These are phyloP conservation scores for Thelonectria olida DNA, from an alignment of 2,329 filamentous ascomycete species.

Conservation along the genomic window DNA sequence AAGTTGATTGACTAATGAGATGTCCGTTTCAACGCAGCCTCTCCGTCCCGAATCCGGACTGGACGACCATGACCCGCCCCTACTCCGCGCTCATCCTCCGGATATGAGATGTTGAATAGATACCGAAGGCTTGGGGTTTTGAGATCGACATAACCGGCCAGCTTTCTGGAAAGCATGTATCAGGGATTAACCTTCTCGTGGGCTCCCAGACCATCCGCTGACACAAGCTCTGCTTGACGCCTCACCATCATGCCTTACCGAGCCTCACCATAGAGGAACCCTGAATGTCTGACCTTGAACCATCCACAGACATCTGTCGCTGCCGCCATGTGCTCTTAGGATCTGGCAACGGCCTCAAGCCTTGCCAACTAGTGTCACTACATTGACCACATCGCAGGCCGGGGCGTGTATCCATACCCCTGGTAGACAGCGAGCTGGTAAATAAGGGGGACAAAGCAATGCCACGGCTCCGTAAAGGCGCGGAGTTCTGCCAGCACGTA, in stretches of 20 bases:
- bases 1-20: slow-evolving; percentile 34
- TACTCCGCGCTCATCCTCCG: slow-evolving; percentile 16
- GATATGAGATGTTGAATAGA: slow-evolving; percentile 25
- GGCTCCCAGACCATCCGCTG: slow-evolving; percentile 18
- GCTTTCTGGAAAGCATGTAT: too few species aligned
- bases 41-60: slow-evolving; percentile 37
- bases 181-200: slow-evolving; percentile 8
- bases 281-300: slow-evolving; percentile 18
- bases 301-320: slow-evolving; percentile 31
- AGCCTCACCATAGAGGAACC: too few species aligned
- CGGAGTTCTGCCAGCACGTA: slow-evolving; percentile 4
- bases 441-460: not conserved
- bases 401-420: slow-evolving; percentile 3
- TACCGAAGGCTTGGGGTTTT: not conserved
- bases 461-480: not conserved
- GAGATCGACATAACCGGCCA: too few species aligned
- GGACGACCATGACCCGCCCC: slow-evolving; percentile 26
- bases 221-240: slow-evolving; percentile 8
- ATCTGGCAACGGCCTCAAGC: slow-evolving; percentile 13
- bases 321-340: slow-evolving; percentile 35
- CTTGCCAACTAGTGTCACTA: slow-evolving; percentile 24
- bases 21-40: slow-evolving; percentile 31
- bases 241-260: slow-evolving; percentile 4
- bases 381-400: slow-evolving; percentile 14
- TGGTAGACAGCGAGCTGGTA: not conserved